A percentile compares a stretch with the other conserved stretches of the same genome.
Evolutionary conservation across 768 basidiomycete genomes (phyloP).

Genomic region (Omphalotus guepiniiformis): DNA sequence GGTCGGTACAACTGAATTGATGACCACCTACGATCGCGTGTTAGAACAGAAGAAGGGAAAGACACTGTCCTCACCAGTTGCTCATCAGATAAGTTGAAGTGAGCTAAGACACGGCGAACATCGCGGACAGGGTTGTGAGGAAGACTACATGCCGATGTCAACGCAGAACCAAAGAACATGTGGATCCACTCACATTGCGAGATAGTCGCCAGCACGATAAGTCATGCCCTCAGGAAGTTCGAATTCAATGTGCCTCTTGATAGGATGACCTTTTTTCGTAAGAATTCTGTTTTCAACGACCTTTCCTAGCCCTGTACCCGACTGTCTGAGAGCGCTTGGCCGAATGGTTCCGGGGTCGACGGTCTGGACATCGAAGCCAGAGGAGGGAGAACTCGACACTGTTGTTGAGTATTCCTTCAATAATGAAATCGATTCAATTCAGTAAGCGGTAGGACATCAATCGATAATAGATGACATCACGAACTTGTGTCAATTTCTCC

Average conservation of each 20-base stretch:
- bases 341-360: slow-evolving; percentile 29
- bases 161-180: background rate
- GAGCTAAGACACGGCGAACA: slow-evolving; percentile 33
- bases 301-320: slow-evolving; percentile 32
- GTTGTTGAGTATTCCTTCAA: slow-evolving; percentile 28
- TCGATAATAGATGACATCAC: background rate
- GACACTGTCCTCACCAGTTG: slow-evolving; percentile 26
- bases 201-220: slow-evolving; percentile 43
- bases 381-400: slow-evolving; percentile 10
- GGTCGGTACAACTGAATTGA: slow-evolving; percentile 33
- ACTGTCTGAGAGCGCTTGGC: slow-evolving; percentile 31
- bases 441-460: background rate
- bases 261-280: slow-evolving; percentile 32
- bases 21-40: slow-evolving; percentile 24
- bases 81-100: slow-evolving; percentile 34
- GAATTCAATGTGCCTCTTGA: slow-evolving; percentile 41
- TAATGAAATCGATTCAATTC: background rate
- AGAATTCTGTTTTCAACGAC: slow-evolving; percentile 36
- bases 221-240: slow-evolving; percentile 33
- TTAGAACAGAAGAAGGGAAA: background rate
- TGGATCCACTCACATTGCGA: slow-evolving; percentile 31
- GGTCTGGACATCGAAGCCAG: slow-evolving; percentile 25
- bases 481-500: slow-evolving; percentile 29
- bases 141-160: slow-evolving; percentile 19
- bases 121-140: slow-evolving; percentile 36